Percentiles rank a stretch among this genome's conserved stretches.
Evolutionary conservation across 2,329 filamentous ascomycete species (phyloP).

Genomic region (Podosphaera xanthii): DNA sequence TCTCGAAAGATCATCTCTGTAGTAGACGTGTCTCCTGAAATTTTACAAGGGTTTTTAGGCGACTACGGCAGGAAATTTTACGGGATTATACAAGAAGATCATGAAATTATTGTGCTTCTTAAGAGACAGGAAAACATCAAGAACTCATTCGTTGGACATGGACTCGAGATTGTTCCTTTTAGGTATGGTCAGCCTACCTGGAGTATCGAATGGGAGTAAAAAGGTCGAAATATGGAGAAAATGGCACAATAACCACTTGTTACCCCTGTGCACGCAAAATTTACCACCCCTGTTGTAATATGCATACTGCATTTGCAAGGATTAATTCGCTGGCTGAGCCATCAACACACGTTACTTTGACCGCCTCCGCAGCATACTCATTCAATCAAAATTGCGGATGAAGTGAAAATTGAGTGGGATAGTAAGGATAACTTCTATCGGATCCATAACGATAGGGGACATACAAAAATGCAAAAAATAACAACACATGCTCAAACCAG

Average conservation of each 20-base stretch:
- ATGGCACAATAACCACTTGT: not conserved
- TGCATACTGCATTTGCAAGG: not conserved
- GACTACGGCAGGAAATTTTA: slow-evolving; percentile 31
- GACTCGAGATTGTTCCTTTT: slow-evolving; percentile 22
- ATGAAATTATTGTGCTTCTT: slow-evolving; percentile 11
- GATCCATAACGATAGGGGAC: not conserved
- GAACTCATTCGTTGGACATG: slow-evolving; percentile 30
- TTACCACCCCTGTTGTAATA: not conserved
- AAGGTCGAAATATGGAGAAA: not conserved
- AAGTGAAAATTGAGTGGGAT: not conserved
- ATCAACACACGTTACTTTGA: not conserved
- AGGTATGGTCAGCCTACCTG: slow-evolving; percentile 8
- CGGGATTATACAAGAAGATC: slow-evolving; percentile 6
- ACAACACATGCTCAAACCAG: not conserved
- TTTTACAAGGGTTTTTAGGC: slow-evolving; percentile 31
- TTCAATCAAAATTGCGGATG: not conserved
- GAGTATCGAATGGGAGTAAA: slow-evolving; percentile 24
- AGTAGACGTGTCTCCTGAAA: slow-evolving; percentile 29
- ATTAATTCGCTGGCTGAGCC: not conserved
- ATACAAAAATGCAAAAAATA: not conserved
- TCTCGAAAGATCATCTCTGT: slow-evolving; percentile 27
- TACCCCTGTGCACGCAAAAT: not conserved
- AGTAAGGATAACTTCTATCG: not conserved
- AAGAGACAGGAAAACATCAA: slow-evolving; percentile 8
- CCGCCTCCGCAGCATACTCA: not conserved